Conservation (phyloP, 768 basidiomycete genomes). For the Podaxis mareebaensis region DNA sequence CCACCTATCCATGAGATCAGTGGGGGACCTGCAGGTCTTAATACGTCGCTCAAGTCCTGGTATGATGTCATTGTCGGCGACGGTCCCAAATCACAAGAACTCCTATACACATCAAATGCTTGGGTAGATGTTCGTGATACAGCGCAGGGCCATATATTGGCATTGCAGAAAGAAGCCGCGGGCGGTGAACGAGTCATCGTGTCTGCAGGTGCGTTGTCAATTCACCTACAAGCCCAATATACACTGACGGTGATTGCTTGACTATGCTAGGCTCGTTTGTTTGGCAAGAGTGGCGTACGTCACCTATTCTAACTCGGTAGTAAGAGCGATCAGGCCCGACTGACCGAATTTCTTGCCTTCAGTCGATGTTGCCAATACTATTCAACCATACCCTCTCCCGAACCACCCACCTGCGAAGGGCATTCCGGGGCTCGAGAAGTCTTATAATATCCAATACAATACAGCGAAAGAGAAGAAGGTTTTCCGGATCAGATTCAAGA, state of each 20-base stretch:
- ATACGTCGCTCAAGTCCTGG: constrained; percentile 35
- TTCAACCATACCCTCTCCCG: constrained; percentile 26
- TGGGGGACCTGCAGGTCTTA: constrained; percentile 33
- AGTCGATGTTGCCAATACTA: constrained; percentile 34
- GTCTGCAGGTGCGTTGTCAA: constrained; percentile 29
- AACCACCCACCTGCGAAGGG: constrained; percentile 26
- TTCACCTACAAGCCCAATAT: not conserved
- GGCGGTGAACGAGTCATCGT: constrained; percentile 60
- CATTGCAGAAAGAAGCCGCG: constrained; percentile 51
- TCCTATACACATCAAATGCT: constrained; percentile 19
- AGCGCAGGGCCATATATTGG: constrained; percentile 54
- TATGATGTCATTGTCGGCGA: constrained; percentile 28
- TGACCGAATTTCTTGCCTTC: not conserved
- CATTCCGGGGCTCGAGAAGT: constrained; percentile 26
- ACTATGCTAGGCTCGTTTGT: constrained; percentile 22
- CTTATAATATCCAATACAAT: constrained; percentile 26
- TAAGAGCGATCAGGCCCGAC: not conserved
- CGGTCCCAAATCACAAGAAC: constrained; percentile 22
- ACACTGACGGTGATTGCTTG: not conserved
- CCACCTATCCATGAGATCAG: constrained; percentile 44
- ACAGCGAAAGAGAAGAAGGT: constrained; percentile 29
- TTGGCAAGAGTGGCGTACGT: constrained; percentile 40
- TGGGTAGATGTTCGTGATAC: constrained; percentile 60
- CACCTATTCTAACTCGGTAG: not conserved
- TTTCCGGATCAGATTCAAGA: constrained; percentile 31